Evolutionary conservation across 2,329 filamentous ascomycete species (phyloP).

Genomic region (Colletotrichum cereale): DNA sequence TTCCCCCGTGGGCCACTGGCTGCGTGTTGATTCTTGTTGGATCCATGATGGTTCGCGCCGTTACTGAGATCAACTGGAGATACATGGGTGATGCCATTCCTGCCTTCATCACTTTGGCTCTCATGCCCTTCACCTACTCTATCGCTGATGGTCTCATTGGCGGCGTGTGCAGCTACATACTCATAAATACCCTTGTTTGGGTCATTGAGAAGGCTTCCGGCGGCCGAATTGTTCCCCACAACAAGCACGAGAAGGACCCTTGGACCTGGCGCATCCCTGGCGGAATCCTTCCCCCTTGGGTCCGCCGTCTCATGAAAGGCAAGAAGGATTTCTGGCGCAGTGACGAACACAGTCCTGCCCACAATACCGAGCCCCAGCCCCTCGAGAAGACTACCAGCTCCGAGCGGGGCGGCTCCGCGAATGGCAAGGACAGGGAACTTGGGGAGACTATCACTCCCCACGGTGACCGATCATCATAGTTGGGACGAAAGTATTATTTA

Average conservation of each 20-base stretch:
- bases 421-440: slow-evolving; percentile 34
- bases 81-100: slow-evolving; percentile 88
- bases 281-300: slow-evolving; percentile 81
- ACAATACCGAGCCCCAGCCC: slow-evolving; percentile 37
- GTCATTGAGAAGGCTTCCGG: slow-evolving; percentile 74
- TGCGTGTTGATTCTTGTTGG: slow-evolving; percentile 90
- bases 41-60: slow-evolving; percentile 85
- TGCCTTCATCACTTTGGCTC: slow-evolving; percentile 83
- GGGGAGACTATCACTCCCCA: slow-evolving; percentile 36
- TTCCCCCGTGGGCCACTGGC: slow-evolving; percentile 90
- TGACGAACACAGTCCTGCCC: slow-evolving; percentile 46
- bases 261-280: slow-evolving; percentile 85
- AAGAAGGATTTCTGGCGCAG: slow-evolving; percentile 81
- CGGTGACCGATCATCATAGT: slow-evolving; percentile 16
- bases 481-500: neutral
- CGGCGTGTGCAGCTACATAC: slow-evolving; percentile 80
- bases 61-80: slow-evolving; percentile 88
- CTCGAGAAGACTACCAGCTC: slow-evolving; percentile 43
- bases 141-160: slow-evolving; percentile 90
- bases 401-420: slow-evolving; percentile 36
- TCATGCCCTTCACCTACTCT: slow-evolving; percentile 93
- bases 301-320: slow-evolving; percentile 71
- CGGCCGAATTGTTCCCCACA: slow-evolving; percentile 79
- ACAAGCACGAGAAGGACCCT: slow-evolving; percentile 81
- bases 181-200: slow-evolving; percentile 80